Conservation (phyloP, 208 protist species). For the Leishmania aethiopica region DNA sequence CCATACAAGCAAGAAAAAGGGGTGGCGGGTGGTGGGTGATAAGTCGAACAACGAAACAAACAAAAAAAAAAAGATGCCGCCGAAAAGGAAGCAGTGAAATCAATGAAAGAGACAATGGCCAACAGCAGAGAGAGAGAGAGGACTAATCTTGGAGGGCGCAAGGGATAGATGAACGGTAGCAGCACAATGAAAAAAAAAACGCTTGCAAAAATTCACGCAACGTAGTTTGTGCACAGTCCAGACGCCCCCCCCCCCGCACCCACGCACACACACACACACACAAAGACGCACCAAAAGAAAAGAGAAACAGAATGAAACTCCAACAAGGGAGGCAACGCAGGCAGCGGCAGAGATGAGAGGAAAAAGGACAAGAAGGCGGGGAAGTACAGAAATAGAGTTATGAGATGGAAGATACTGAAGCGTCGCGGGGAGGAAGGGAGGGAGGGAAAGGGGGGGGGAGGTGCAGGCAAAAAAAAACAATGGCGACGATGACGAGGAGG, state of each 20-base stretch:
- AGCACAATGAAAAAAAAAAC: background rate
- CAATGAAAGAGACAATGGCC: background rate
- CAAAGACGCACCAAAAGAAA: conserved; percentile 20
- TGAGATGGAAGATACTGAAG: background rate
- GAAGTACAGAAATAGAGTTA: background rate
- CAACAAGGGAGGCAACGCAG: background rate
- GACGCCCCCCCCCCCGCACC: background rate
- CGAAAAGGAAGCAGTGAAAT: background rate
- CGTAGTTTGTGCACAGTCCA: background rate
- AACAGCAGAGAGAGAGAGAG: background rate
- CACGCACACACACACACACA: background rate
- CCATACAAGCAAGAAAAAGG: background rate
- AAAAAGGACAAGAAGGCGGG: background rate
- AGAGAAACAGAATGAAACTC: background rate
- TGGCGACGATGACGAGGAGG: background rate
- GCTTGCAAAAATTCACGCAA: background rate
- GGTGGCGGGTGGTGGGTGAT: too few relatives aligned
- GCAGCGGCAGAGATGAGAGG: background rate
- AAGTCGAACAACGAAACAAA: background rate
- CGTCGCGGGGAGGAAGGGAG: background rate
- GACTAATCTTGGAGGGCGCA: too few relatives aligned
- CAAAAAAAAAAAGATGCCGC: background rate
- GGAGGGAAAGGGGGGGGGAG: too few relatives aligned
- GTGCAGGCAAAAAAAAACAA: background rate
- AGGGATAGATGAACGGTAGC: background rate